These are phyloP conservation scores for Dittrichia graveolens DNA, from an alignment of 129 eudicot genomes.

Conservation along the genomic window DNA sequence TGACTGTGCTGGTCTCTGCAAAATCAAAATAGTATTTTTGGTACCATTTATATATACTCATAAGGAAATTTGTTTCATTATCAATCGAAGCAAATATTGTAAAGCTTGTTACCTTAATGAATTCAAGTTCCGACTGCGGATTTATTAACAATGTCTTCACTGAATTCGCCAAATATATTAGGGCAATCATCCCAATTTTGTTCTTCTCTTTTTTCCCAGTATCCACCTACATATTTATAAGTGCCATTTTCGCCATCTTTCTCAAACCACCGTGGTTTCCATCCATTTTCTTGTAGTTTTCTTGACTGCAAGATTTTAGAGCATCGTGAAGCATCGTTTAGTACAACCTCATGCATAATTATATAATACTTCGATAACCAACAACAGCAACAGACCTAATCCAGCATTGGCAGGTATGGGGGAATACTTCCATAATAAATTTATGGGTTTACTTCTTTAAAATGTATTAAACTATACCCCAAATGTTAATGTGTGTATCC, in stretches of 20 bases:
- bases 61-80: too few species aligned
- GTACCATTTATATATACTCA: background rate
- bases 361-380: background rate
- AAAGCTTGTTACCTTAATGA: slow-evolving; percentile 31
- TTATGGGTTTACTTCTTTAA: too few species aligned
- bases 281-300: slow-evolving; percentile 85
- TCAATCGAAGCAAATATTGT: background rate
- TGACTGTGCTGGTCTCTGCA: slow-evolving; percentile 26
- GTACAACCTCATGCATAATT: background rate
- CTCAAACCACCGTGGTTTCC: slow-evolving; percentile 79
- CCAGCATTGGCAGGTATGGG: too few species aligned
- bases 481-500: too few species aligned
- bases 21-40: slow-evolving; percentile 12
- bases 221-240: slow-evolving; percentile 64
- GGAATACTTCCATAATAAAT: background rate
- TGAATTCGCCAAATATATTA: slow-evolving; percentile 66
- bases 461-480: too few species aligned
- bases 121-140: slow-evolving; percentile 51
- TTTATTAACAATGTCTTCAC: slow-evolving; percentile 42
- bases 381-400: too few species aligned
- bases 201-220: slow-evolving; percentile 75
- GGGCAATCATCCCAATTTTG: slow-evolving; percentile 77
- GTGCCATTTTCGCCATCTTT: slow-evolving; percentile 66
- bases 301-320: slow-evolving; percentile 55
- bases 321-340: slow-evolving; percentile 12